Conservation (phyloP, 2,329 filamentous ascomycete genomes). For the Colletotrichum musicola region DNA sequence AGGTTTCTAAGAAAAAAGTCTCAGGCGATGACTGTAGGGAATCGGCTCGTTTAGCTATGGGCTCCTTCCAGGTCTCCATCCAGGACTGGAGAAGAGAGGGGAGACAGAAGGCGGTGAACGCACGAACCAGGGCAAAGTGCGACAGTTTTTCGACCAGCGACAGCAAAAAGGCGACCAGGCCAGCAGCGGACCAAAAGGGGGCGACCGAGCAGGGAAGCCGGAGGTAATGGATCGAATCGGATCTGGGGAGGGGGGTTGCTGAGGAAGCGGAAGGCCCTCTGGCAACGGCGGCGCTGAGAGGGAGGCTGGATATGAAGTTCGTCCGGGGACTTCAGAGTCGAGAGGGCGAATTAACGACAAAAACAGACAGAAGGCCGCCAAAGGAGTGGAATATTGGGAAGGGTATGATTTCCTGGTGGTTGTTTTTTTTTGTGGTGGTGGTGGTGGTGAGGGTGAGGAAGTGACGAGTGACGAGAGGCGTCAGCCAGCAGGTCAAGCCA, state of each 20-base stretch:
- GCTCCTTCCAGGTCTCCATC: conserved; percentile 34
- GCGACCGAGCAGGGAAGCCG: conserved; percentile 32
- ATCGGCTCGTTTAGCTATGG: conserved; percentile 38
- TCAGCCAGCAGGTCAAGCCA: conserved; percentile 23
- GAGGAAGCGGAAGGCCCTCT: conserved; percentile 16
- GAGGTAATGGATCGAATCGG: conserved; percentile 35
- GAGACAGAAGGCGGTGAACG: conserved; percentile 38
- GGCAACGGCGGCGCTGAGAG: background rate
- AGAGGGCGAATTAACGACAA: conserved; percentile 27
- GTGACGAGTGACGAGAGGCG: conserved; percentile 30
- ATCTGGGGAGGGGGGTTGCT: conserved; percentile 15
- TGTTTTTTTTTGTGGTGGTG: conserved; percentile 2
- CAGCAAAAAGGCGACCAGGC: conserved; percentile 22
- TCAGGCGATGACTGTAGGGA: conserved; percentile 36
- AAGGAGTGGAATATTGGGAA: conserved; percentile 25
- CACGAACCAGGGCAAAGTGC: conserved; percentile 38
- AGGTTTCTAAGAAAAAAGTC: conserved; percentile 37
- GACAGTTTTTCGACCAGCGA: conserved; percentile 36
- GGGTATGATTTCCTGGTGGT: conserved; percentile 5
- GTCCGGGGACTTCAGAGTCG: conserved; percentile 1
- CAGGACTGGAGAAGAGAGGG: conserved; percentile 37
- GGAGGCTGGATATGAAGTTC: background rate
- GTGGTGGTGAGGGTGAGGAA: conserved; percentile 10
- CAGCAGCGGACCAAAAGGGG: conserved; percentile 32
- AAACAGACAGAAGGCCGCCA: conserved; percentile 32